Evolutionary conservation across 2,329 filamentous ascomycete genomes (phyloP).

Genomic region (Ophiostoma australiae): DNA sequence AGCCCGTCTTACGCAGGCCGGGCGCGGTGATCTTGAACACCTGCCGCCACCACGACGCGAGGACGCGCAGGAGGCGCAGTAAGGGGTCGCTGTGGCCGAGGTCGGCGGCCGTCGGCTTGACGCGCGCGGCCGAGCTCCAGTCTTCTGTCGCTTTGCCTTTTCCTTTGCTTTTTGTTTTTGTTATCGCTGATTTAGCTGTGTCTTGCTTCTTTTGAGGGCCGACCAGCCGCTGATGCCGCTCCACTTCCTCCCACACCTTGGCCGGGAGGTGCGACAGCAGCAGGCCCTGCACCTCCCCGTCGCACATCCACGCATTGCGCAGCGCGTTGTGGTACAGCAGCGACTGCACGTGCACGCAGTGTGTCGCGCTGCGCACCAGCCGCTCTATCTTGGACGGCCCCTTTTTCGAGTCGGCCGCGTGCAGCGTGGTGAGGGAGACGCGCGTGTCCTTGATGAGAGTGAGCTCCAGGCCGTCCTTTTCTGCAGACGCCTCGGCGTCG

Average conservation of each 20-base stretch:
- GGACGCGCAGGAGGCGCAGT: slow-evolving; percentile 65
- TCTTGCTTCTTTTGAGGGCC: background rate
- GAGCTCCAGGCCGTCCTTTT: slow-evolving; percentile 64
- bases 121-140: slow-evolving; percentile 42
- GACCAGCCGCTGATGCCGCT: slow-evolving; percentile 61
- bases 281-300: slow-evolving; percentile 67
- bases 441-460: slow-evolving; percentile 58
- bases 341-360: slow-evolving; percentile 82
- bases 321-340: slow-evolving; percentile 86
- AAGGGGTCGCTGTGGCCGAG: slow-evolving; percentile 80
- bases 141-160: slow-evolving; percentile 3
- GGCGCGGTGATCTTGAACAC: slow-evolving; percentile 72
- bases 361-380: slow-evolving; percentile 69
- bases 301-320: slow-evolving; percentile 78
- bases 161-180: background rate
- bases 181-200: background rate
- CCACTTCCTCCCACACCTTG: slow-evolving; percentile 64
- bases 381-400: slow-evolving; percentile 81
- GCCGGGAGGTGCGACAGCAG: slow-evolving; percentile 69
- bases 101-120: slow-evolving; percentile 67
- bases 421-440: slow-evolving; percentile 50
- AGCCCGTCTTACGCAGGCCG: slow-evolving; percentile 82
- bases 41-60: slow-evolving; percentile 86
- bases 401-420: slow-evolving; percentile 65
- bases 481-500: background rate